These are phyloP conservation scores for Penicillium sp. DNA, from an alignment of 2,329 filamentous ascomycete species.

Conservation along the genomic window DNA sequence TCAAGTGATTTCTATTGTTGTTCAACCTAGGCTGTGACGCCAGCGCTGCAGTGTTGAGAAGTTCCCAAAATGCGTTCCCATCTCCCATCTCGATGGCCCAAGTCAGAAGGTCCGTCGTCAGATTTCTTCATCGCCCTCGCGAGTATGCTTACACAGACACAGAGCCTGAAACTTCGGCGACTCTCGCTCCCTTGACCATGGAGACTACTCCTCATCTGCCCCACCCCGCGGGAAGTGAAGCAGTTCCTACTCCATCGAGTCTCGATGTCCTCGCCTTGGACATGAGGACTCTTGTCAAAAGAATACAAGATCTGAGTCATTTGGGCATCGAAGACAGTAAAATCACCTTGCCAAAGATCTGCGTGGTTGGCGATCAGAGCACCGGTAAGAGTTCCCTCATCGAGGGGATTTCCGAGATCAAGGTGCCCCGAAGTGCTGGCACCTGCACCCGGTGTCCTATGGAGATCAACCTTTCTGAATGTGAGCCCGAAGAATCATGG, in stretches of 20 bases:
- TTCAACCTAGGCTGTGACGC: neutral
- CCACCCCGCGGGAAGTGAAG: neutral
- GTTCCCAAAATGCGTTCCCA: neutral
- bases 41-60: neutral
- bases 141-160: neutral
- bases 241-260: neutral
- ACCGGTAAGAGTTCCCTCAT: conserved; percentile 73
- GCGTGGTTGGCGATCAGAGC: conserved; percentile 80
- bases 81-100: neutral
- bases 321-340: conserved; percentile 68
- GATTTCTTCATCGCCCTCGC: neutral
- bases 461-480: conserved; percentile 68
- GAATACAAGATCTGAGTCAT: conserved; percentile 61
- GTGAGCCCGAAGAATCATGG: conserved; percentile 52
- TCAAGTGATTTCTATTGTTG: neutral
- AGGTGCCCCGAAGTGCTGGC: conserved; percentile 66
- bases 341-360: conserved; percentile 71
- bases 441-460: conserved; percentile 80
- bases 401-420: conserved; percentile 64
- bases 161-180: neutral
- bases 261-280: conserved; percentile 26
- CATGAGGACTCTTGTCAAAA: conserved; percentile 40
- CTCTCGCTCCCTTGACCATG: neutral
- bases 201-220: neutral
- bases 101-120: neutral